Base-by-base conservation (phyloP, 371 early-diverging fungal genomes). In the Chytridium lagenaria region DNA sequence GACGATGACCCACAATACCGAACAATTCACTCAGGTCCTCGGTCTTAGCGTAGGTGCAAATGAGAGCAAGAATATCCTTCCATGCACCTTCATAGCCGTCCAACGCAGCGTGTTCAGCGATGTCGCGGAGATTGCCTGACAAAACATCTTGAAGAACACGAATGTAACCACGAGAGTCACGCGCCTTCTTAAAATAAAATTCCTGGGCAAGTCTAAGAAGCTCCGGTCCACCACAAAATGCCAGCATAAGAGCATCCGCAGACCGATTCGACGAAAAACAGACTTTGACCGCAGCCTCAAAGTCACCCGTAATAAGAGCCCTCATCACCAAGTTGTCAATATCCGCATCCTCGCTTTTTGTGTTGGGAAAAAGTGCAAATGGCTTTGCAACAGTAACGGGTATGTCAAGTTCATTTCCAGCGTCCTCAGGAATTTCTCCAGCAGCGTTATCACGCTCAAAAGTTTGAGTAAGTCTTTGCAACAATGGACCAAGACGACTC, bases 221-320 rank as follows among this genome's bases (percentile, higher is more conserved):
- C 34, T 97, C 98, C 1, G 88, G 80, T 3, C 94, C 93, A 28
- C 97, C 95, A 72, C 92, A 92, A 39, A 92, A 88, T 16, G 96
- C 96, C 69, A 99, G 85, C 71, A 96, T 82, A 37, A 99, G 81
- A 0, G 98, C 99, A 77, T 99, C 99, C 0, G 97, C 90, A 64
- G 92, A 88, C 37, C 93, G 88, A 57, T 94, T 87, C 3, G 90
- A 83, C 30, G 89, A 86, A 39, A 99, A 82, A 74, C 96, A 97
- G 26, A 93, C 82, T 33, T 90, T 82, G 15, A 96, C 96, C 23
- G 97, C 98, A 0, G 92, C 87, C 73, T 92, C 92, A 78, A 95
- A 96, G 80, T 97, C 94, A 67, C 97, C 97, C 37, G 94, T 79
- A 1, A 96, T 85, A 40, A 97, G 81, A 3, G 94, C 88, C 28